Conservation (phyloP, 352 stramenopile species). For the Pseudoperonospora humuli region DNA sequence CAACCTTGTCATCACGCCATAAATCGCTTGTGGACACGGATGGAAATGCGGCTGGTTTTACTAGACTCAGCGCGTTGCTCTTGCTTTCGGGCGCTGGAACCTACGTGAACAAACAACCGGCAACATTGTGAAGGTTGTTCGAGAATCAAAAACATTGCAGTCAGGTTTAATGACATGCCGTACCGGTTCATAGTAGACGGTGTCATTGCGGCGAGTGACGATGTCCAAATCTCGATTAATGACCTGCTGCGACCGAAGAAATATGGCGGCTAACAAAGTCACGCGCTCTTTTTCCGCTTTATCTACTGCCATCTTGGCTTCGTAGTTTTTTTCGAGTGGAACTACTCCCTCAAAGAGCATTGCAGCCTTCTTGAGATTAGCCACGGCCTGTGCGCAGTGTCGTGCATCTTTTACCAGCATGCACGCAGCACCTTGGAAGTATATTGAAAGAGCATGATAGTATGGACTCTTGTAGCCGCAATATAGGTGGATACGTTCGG, state of each 20-base stretch:
- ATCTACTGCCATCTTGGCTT: slow-evolving; percentile 24
- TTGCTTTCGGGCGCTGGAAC: slow-evolving; percentile 38
- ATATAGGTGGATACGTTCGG: slow-evolving; percentile 37
- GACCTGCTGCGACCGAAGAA: slow-evolving; percentile 53
- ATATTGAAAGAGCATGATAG: slow-evolving; percentile 47
- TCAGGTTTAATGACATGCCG: no score
- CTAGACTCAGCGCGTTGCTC: slow-evolving; percentile 41
- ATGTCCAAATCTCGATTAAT: slow-evolving; percentile 63
- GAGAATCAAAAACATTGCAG: background rate
- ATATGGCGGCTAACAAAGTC: slow-evolving; percentile 31
- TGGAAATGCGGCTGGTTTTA: slow-evolving; percentile 35
- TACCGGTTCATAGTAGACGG: slow-evolving; percentile 63
- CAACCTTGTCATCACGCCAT: slow-evolving; percentile 44
- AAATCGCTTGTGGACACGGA: slow-evolving; percentile 25
- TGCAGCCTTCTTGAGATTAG: slow-evolving; percentile 46
- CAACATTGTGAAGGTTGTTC: background rate
- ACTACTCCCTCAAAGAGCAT: slow-evolving; percentile 24
- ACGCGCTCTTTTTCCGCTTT: slow-evolving; percentile 33
- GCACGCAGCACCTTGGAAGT: slow-evolving; percentile 53
- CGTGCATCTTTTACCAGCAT: slow-evolving; percentile 45
- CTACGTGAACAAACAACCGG: slow-evolving; percentile 5
- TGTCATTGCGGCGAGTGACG: slow-evolving; percentile 57
- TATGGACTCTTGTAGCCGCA: slow-evolving; percentile 53
- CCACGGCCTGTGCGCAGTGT: slow-evolving; percentile 48
- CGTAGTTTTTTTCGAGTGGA: slow-evolving; percentile 31